phyloP scores from a whole-genome alignment of 305 asterid species.

The Ilex paraguariensis region DNA sequence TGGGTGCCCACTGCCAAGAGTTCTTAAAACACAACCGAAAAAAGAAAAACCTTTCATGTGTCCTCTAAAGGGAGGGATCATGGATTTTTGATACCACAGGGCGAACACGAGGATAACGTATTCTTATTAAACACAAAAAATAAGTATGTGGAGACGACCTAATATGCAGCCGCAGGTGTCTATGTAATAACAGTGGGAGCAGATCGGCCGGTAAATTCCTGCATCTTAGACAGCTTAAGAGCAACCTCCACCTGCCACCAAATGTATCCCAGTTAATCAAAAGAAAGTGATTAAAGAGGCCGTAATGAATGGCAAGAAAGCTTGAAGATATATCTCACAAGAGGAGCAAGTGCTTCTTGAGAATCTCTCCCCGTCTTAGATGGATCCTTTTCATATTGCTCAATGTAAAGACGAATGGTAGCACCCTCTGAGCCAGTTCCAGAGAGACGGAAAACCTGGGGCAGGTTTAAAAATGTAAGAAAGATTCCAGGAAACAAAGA shows the following conservation, averaged over 20 bases:
- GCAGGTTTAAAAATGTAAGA: background rate
- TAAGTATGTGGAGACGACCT: no score
- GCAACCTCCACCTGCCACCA: conserved; percentile 78
- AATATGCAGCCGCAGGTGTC: background rate
- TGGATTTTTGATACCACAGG: no score
- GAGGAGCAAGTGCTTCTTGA: conserved; percentile 81
- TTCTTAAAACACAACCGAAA: no score
- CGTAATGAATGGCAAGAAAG: background rate
- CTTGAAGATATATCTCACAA: conserved; percentile 36
- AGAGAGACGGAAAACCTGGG: conserved; percentile 93
- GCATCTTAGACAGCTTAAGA: conserved; percentile 83
- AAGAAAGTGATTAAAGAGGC: background rate
- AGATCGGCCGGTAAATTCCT: conserved; percentile 83
- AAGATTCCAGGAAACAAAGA: no score
- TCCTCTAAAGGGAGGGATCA: no score
- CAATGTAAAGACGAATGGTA: conserved; percentile 88
- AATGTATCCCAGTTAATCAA: background rate
- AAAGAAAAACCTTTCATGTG: no score
- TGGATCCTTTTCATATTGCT: conserved; percentile 83
- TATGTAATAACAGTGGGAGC: conserved; percentile 92
- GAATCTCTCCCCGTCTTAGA: conserved; percentile 87
- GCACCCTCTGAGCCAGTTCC: conserved; percentile 99
- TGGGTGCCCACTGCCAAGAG: no score
- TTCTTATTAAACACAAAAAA: no score
- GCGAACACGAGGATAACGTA: no score